Evolutionary conservation across 805 yeast species (phyloP), one percentile per base, ranked within the genome.

Genomic region (Pichia insulana): DNA sequence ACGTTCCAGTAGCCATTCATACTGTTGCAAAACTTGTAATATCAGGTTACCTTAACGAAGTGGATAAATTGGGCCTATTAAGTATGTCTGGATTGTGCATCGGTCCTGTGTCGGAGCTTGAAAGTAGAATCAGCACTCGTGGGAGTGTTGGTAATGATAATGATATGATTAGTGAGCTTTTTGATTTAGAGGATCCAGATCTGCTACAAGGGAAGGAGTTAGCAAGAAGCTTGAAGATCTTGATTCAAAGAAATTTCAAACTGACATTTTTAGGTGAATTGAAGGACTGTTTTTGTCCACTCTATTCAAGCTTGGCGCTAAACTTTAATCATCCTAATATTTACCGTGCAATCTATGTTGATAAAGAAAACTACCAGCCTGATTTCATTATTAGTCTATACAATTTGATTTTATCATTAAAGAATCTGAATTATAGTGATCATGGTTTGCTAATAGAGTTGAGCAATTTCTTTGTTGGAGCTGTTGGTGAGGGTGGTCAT

Each of bases 11-110:
- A 0, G 78, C 95, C 0, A 78, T 86, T 2, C 82, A 87, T 40
- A 58, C 90, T 10, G 63, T 88, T 26, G 53, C 63, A 2, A 50
- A 54, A n/a, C 33, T 61, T 37, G 44, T 54, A 4, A 52, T 55
- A 1, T 82, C 92, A 0, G 73, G 74, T 42, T 67, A 85, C 36
- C 71, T 90, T 7, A 78, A 73, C 40, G 68, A 70, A 6, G 83
- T 48, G 12, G 50, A 48, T 17, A 62, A 78, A 35, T 68, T 88
- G n/a, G 89, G 95, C 0, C 62, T 90, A 34, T 65, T 92, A 34
- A 87, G 86, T 11, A 84, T 92, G 90, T 95, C 96, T 0, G 97
- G 97, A 1, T 73, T 86, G 13, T 84, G 84, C 52, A 74, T 86
- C 56, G 98, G 98, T 0, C 97, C 97, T 3, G 81, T 85, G 53